phyloP scores from a whole-genome alignment of 2,329 filamentous ascomycete species.

The Talaromyces sp. region DNA sequence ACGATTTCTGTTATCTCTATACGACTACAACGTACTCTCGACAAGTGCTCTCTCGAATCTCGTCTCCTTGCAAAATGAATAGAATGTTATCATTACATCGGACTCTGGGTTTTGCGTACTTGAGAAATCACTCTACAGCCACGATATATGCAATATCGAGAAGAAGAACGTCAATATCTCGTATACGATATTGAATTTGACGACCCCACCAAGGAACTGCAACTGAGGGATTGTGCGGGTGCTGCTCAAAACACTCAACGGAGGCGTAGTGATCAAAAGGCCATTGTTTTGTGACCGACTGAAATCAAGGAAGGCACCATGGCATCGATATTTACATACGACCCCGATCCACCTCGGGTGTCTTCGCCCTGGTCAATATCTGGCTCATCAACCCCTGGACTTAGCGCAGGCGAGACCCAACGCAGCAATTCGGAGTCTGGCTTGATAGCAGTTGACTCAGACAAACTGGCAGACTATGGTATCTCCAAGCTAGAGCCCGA shows the following conservation, averaged over 20 bases:
- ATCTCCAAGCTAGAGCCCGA: conserved; percentile 81
- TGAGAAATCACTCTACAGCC: conserved; percentile 7
- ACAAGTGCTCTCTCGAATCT: background rate
- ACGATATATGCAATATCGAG: conserved; percentile 13
- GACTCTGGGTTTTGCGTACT: conserved; percentile 17
- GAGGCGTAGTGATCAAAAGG: background rate
- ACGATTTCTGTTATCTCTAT: background rate
- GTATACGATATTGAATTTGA: conserved; percentile 11
- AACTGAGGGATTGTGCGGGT: background rate
- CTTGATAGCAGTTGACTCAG: conserved; percentile 37
- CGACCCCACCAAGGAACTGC: background rate
- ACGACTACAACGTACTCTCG: background rate
- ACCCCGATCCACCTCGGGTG: conserved; percentile 80
- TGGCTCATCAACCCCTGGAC: conserved; percentile 40
- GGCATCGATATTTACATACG: conserved; percentile 96
- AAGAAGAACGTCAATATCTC: conserved; percentile 6
- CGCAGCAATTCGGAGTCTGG: conserved; percentile 35
- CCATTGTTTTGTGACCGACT: background rate
- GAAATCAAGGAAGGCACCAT: conserved; percentile 43
- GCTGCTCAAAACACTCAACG: background rate
- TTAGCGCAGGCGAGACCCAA: conserved; percentile 24
- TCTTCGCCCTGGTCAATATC: conserved; percentile 83
- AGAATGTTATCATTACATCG: conserved; percentile 18
- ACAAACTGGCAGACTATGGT: conserved; percentile 53
- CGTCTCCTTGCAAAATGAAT: conserved; percentile 24